A percentile compares a stretch with the other conserved stretches of the same genome.
Evolutionary conservation across 768 basidiomycete species (phyloP).

Genomic region (Pisolithus marmoratus): DNA sequence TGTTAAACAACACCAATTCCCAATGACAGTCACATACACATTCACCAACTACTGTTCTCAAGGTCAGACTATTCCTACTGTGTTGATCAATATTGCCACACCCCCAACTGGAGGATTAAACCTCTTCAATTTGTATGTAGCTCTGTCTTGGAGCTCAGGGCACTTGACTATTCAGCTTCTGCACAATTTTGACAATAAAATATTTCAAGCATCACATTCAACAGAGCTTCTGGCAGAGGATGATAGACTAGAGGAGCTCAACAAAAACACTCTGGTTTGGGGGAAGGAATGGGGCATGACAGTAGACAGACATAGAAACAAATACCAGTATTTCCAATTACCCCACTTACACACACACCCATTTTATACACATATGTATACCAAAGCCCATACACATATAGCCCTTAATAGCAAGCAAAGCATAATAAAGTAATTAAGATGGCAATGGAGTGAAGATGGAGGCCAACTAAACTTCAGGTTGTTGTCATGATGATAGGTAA

Average conservation of each 20-base stretch:
- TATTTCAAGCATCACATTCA: conserved; percentile 10
- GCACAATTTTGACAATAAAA: conserved; percentile 21
- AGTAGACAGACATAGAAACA: too few relatives aligned
- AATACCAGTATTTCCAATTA: too few relatives aligned
- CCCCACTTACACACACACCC: too few relatives aligned
- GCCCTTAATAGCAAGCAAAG: too few relatives aligned
- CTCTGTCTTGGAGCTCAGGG: conserved; percentile 24
- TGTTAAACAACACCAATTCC: conserved; percentile 17
- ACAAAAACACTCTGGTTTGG: too few relatives aligned
- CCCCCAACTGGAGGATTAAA: conserved; percentile 27
- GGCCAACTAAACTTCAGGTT: too few relatives aligned
- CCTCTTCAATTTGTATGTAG: conserved; percentile 36
- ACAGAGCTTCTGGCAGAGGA: conserved; percentile 2
- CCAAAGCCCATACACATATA: too few relatives aligned
- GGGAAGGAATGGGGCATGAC: too few relatives aligned
- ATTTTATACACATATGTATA: too few relatives aligned
- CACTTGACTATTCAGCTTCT: conserved; percentile 19
- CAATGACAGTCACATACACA: conserved; percentile 33
- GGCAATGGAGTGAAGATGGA: too few relatives aligned
- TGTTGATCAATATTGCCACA: conserved; percentile 32
- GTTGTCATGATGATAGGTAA: too few relatives aligned
- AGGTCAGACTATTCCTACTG: conserved; percentile 33
- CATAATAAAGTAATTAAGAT: too few relatives aligned
- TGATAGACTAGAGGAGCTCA: not conserved
- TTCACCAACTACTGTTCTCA: conserved; percentile 39